Percentiles rank a stretch among this genome's conserved stretches.
These are phyloP conservation scores for Sporisorium scitamineum DNA, from an alignment of 1,284 basidiomycete species.

Conservation along the genomic window DNA sequence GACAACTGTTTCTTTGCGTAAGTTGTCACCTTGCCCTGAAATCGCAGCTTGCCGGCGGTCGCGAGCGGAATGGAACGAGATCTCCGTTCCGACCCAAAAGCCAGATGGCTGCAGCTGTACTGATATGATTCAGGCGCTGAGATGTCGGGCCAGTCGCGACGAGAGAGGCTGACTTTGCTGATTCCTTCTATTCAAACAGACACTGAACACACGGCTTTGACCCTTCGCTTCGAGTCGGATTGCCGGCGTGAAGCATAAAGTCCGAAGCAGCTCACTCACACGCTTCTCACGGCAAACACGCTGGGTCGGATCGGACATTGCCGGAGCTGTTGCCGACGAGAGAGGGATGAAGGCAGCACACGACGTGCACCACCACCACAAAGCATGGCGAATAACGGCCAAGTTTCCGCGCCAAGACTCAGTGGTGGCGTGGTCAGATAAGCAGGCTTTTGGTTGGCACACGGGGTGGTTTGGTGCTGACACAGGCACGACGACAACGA, in stretches of 20 bases:
- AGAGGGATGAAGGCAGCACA: neutral
- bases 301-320: neutral
- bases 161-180: neutral
- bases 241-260: neutral
- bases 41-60: neutral
- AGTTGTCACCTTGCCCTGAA: constrained; percentile 1
- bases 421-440: constrained; percentile 1
- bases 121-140: neutral
- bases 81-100: no score
- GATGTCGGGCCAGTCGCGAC: neutral
- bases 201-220: neutral
- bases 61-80: neutral
- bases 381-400: neutral
- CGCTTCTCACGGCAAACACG: neutral
- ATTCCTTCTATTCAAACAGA: neutral
- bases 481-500: neutral
- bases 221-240: neutral
- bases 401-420: neutral
- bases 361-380: neutral
- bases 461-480: neutral
- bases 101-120: neutral
- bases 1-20: constrained; percentile 43
- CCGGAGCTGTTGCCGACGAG: neutral
- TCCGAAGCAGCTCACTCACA: neutral
- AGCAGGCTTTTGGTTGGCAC: neutral